Conservation (phyloP, 1,284 basidiomycete species). For the Fistulinella cinereoalba region DNA sequence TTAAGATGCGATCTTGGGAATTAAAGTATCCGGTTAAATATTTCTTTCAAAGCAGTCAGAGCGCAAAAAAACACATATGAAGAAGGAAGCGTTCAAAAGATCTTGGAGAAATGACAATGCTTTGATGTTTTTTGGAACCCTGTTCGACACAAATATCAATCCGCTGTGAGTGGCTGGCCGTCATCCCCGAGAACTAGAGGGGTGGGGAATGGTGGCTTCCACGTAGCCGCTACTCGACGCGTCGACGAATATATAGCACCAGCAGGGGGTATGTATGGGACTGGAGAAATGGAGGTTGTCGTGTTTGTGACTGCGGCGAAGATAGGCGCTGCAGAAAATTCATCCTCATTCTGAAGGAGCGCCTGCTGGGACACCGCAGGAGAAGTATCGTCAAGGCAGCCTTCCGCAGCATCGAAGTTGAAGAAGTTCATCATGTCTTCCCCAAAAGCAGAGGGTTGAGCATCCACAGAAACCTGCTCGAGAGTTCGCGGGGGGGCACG, state of each 20-base stretch:
- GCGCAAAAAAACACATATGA: not conserved
- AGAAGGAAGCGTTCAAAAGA: not conserved
- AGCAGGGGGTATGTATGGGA: slow-evolving; percentile 49
- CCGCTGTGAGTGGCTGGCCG: too few species aligned
- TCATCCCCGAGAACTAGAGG: too few species aligned
- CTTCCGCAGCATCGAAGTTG: slow-evolving; percentile 26
- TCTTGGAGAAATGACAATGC: slow-evolving; percentile 11
- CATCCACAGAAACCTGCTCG: slow-evolving; percentile 9
- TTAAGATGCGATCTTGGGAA: not conserved
- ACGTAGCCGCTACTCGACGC: slow-evolving; percentile 54
- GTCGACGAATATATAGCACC: slow-evolving; percentile 47
- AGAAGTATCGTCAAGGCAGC: slow-evolving; percentile 4
- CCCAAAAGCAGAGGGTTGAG: slow-evolving; percentile 20
- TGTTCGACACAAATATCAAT: too few species aligned
- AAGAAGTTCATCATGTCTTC: slow-evolving; percentile 31
- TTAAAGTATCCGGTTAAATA: not conserved
- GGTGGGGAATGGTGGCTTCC: slow-evolving; percentile 38
- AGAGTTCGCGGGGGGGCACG: slow-evolving; percentile 9
- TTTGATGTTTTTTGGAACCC: slow-evolving; percentile 22
- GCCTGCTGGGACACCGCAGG: slow-evolving; percentile 8
- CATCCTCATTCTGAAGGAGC: slow-evolving; percentile 10
- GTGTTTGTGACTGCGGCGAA: slow-evolving; percentile 32
- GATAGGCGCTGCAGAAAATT: slow-evolving; percentile 18
- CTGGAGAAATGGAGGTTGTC: not conserved
- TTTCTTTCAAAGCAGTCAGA: not conserved